A percentile compares a stretch with the other conserved stretches of the same genome.
These are phyloP conservation scores for Gossypium rotundifolium DNA, from an alignment of 345 rosid species.

Conservation along the genomic window DNA sequence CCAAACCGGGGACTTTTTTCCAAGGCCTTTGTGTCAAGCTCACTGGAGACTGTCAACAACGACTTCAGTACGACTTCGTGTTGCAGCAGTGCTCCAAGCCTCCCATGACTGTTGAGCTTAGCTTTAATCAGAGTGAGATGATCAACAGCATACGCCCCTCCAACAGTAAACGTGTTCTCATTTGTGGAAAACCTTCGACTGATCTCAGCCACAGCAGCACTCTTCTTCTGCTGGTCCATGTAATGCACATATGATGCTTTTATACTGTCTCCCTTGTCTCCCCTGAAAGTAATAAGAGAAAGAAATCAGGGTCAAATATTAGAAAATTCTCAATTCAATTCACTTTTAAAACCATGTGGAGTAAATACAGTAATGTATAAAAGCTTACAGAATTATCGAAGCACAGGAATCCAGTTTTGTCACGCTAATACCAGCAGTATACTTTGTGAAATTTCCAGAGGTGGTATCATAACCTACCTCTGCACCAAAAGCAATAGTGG, in stretches of 20 bases:
- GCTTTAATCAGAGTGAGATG: conserved; percentile 68
- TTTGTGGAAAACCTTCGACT: conserved; percentile 77
- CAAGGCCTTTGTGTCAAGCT: conserved; percentile 76
- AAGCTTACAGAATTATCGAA: conserved; percentile 69
- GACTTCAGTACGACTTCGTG: conserved; percentile 83
- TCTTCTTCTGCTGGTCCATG: conserved; percentile 58
- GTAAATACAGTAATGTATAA: background rate
- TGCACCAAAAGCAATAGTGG: conserved; percentile 80
- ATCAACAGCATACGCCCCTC: conserved; percentile 74
- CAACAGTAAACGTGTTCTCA: conserved; percentile 79
- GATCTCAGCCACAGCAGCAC: conserved; percentile 66
- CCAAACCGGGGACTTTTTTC: conserved; percentile 83
- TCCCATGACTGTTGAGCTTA: conserved; percentile 80
- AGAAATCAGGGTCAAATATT: background rate
- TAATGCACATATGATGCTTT: conserved; percentile 76
- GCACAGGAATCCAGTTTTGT: conserved; percentile 69
- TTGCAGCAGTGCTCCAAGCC: conserved; percentile 74
- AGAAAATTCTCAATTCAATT: background rate
- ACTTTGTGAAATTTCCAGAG: conserved; percentile 62
- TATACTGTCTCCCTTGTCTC: conserved; percentile 84
- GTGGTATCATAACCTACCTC: conserved; percentile 84
- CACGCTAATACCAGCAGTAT: conserved; percentile 75
- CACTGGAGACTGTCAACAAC: conserved; percentile 67
- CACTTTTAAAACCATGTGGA: background rate
- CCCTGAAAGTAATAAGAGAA: conserved; percentile 32